phyloP scores from a whole-genome alignment of 2,329 filamentous ascomycete species.

The Pseudocercospora fijiensis region DNA sequence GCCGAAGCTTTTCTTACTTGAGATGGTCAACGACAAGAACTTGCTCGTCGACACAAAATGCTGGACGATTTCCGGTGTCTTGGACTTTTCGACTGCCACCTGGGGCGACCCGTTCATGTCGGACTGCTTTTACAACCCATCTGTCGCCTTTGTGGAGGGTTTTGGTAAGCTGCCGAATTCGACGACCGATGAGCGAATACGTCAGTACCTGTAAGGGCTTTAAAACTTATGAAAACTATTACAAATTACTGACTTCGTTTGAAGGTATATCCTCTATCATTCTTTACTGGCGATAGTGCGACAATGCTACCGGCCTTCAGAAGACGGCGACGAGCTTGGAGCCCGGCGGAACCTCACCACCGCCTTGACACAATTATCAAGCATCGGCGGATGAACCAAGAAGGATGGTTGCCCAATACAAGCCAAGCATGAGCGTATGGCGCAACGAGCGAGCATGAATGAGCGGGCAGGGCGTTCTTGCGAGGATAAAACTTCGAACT shows the following conservation, averaged over 20 bases:
- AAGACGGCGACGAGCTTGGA: constrained; percentile 44
- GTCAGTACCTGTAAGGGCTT: constrained; percentile 45
- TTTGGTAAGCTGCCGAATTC: constrained; percentile 42
- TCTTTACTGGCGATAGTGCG: constrained; percentile 45
- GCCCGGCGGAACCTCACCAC: constrained; percentile 43
- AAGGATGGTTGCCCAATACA: neutral
- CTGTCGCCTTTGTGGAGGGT: constrained; percentile 45
- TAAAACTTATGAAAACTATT: neutral
- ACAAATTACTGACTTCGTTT: neutral
- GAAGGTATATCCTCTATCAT: constrained; percentile 49
- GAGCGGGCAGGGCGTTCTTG: neutral
- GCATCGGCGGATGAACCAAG: constrained; percentile 1
- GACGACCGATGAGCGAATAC: constrained; percentile 36
- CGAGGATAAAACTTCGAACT: neutral
- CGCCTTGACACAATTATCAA: constrained; percentile 23
- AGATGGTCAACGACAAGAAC: constrained; percentile 51
- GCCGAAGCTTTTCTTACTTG: constrained; percentile 53
- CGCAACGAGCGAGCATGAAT: neutral
- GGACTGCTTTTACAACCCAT: constrained; percentile 48
- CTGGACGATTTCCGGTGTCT: constrained; percentile 49
- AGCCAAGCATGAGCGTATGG: neutral
- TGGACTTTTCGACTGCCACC: constrained; percentile 54
- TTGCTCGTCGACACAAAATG: constrained; percentile 51
- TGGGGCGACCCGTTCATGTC: constrained; percentile 59
- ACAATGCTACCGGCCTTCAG: constrained; percentile 46